A percentile compares a stretch with the other conserved stretches of the same genome.
Evolutionary conservation across 345 rosid genomes (phyloP).

Genomic region (Punica granatum): DNA sequence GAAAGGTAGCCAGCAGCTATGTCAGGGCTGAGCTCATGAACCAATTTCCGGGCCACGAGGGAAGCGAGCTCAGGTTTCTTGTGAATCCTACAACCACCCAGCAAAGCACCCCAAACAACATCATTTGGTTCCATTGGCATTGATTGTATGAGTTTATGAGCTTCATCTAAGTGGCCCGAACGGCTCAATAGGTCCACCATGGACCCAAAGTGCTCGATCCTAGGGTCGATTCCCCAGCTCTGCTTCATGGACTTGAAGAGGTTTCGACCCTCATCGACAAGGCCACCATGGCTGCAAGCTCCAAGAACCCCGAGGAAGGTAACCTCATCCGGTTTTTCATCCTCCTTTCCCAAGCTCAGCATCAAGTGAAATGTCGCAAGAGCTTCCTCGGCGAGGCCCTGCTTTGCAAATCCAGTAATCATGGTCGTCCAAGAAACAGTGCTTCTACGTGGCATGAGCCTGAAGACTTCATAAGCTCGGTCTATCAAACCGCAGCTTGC

Average conservation of each 20-base stretch:
- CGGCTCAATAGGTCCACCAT: slow-evolving; percentile 62
- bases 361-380: slow-evolving; percentile 30
- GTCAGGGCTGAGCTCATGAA: slow-evolving; percentile 34
- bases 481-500: slow-evolving; percentile 51
- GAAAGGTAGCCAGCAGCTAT: slow-evolving; percentile 29
- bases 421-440: slow-evolving; percentile 56
- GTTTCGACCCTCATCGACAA: slow-evolving; percentile 41
- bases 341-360: slow-evolving; percentile 24
- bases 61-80: slow-evolving; percentile 43
- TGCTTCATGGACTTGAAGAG: slow-evolving; percentile 36
- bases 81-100: slow-evolving; percentile 49
- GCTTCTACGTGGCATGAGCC: slow-evolving; percentile 38
- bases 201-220: slow-evolving; percentile 59
- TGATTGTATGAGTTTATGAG: slow-evolving; percentile 25
- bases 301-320: slow-evolving; percentile 45
- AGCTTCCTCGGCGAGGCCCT: slow-evolving; percentile 46
- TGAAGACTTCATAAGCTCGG: slow-evolving; percentile 45
- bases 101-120: slow-evolving; percentile 64
- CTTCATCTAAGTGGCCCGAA: slow-evolving; percentile 44
- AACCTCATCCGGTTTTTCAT: slow-evolving; percentile 38
- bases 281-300: slow-evolving; percentile 51
- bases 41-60: slow-evolving; percentile 24
- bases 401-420: slow-evolving; percentile 49
- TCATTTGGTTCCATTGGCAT: slow-evolving; percentile 60
- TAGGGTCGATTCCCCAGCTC: slow-evolving; percentile 35